Base-by-base conservation (phyloP, 805 yeast genomes). In the Metschnikowia peoriensis region DNA sequence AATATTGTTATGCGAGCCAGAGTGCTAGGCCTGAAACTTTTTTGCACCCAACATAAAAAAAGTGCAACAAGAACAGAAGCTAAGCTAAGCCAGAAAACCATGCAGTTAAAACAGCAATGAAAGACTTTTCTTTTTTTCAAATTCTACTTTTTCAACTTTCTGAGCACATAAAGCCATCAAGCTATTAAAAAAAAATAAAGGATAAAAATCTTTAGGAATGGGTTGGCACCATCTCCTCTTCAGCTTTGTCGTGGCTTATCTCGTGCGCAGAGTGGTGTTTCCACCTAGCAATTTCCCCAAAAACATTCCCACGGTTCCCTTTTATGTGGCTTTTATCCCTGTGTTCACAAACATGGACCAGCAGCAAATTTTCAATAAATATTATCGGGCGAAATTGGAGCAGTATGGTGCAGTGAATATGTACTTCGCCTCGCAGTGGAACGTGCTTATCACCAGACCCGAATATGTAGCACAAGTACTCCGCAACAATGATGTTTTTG, bases 401-500 rank as follows among this genome's bases (percentile, higher is more conserved):
- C 73, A 70, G 46, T 67, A 75, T 60, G 87, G 87, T 0, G 85
- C 85, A 0, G 86, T 78, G 0, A 82, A 82, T 61, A 69, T 82
- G 5, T 83, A 75, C 60, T 83, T 82, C 68, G 87, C 82, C 6
- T 79, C 84, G 0, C 72, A 83, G 52, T 83, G 87, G 87, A 83
- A 82, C 57, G 75, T 82, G 17, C 62, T 83, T 32, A 80, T 82
- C 1, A 70, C 80, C 1, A 72, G 63, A 46, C 86, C 86, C 2
- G 74, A 75, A 34, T 72, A 65, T 48, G 64, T 83, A 54, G 62
- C 65, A 6, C 78, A 78, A 49, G 62, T 82, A 7, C 73, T 82
- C 54, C 77, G 71, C 57, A 72, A 80, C 48, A 84, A 82, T 51
- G 69, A 74, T 16, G 64, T 72, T 1, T 83, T 73, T 65, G 82